Percentiles rank a stretch among this genome's conserved stretches.
These are phyloP conservation scores for Rhynchosporium agropyri DNA, from an alignment of 2,329 filamentous ascomycete species.

Conservation along the genomic window DNA sequence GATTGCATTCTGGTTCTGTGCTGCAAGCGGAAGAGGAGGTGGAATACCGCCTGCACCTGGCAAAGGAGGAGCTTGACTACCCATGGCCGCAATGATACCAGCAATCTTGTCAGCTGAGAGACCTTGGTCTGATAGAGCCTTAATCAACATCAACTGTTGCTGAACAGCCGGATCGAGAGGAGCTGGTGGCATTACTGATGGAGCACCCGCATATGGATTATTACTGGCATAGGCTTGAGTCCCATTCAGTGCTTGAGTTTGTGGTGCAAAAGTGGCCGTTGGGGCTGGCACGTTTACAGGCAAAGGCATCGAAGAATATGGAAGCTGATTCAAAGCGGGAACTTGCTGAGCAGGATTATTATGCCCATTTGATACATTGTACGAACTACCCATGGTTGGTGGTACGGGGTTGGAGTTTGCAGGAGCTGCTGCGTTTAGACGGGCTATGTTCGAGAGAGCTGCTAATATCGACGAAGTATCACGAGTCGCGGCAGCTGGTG, in stretches of 20 bases:
- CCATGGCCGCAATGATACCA: conserved; percentile 49
- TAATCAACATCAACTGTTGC: conserved; percentile 73
- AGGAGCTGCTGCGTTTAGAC: conserved; percentile 60
- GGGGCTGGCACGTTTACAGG: conserved; percentile 60
- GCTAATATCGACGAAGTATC: conserved; percentile 72
- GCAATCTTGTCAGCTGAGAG: conserved; percentile 74
- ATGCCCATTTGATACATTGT: conserved; percentile 53
- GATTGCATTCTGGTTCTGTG: conserved; percentile 36
- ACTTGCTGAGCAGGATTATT: conserved; percentile 44
- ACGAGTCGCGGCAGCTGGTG: conserved; percentile 47
- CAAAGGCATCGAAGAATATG: conserved; percentile 50
- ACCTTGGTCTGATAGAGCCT: conserved; percentile 74
- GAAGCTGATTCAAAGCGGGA: conserved; percentile 36
- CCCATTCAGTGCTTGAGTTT: conserved; percentile 42
- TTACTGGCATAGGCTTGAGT: conserved; percentile 45
- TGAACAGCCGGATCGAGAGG: conserved; percentile 58
- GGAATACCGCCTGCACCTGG: conserved; percentile 42
- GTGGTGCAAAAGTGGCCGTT: conserved; percentile 38
- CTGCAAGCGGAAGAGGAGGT: conserved; percentile 34
- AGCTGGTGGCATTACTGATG: conserved; percentile 44
- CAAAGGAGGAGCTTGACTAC: conserved; percentile 29
- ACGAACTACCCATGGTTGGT: conserved; percentile 42
- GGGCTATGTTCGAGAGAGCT: conserved; percentile 78
- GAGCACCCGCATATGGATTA: conserved; percentile 44
- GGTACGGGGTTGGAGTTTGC: conserved; percentile 29